Base-by-base conservation (phyloP, 192 early-diverging fungal genomes). In the Lobulomyces angularis region DNA sequence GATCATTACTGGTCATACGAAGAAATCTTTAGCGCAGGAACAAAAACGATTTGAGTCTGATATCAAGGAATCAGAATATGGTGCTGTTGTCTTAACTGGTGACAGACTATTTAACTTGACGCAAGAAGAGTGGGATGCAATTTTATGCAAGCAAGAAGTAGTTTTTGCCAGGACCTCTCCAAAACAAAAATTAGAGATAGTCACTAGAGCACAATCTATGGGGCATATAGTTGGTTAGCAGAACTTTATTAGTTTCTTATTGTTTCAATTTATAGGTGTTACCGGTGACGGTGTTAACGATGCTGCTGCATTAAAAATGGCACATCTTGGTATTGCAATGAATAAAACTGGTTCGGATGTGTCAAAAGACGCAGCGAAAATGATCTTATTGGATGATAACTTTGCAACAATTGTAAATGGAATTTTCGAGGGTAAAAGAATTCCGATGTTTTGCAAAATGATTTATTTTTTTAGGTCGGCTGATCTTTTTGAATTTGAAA, bases 271-370 rank as follows among this genome's bases (percentile, higher is more conserved):
- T n/a, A n/a, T n/a, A n/a, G n/a, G 85, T 17, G 90, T 97, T 16
- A 97, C 93, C 4, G 93, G 93, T 37, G 90, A 94, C 58, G 88
- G 88, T 53, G 85, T 95, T 11, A 91, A 91, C 53, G 93, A 97
- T 57, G 80, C 88, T 5, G 83, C 90, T 18, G 90, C 90, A 12
- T 58, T 97, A 18, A 87, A 89, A 55, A 88, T 88, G 62, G 90
- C 90, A 0, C 86, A 97, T 62, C 51, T 97, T 39, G 93, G 93
- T 30, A 94, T 97, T 56, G 82, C 90, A 19, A 97, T 97, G 93
- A 91, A 93, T 61, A 70, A 77, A 35, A 81, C 88, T 16, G 93
- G 93, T 37, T 87, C 84, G 8, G 93, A 97, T 55, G 84, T 94
- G 28, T 82, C 80, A 33, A 94, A 94, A 53, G 85, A 90, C 43